Evolutionary conservation across 2,329 filamentous ascomycete genomes (phyloP).

Genomic region (Tympanopsis confertula): DNA sequence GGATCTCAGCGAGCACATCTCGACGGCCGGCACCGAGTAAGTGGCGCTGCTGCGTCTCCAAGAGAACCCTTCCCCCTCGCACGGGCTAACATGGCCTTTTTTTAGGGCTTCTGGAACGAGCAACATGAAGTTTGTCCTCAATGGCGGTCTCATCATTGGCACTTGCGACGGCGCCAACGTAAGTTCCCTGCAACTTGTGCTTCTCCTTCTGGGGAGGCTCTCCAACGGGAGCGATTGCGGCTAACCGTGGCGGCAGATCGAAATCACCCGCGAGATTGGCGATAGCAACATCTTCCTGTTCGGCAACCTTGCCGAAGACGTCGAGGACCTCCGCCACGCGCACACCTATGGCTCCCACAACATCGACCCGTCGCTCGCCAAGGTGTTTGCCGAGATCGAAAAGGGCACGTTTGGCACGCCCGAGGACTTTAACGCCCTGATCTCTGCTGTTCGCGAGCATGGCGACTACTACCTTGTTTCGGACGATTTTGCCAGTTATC

Average conservation of each 20-base stretch:
- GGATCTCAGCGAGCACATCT: constrained; percentile 96
- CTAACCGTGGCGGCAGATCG: constrained; percentile 44
- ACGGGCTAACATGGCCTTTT: too few species aligned
- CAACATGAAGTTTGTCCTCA: constrained; percentile 99
- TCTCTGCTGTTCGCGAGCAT: constrained; percentile 77
- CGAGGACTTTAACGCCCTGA: constrained; percentile 67
- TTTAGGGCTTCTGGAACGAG: constrained; percentile 67
- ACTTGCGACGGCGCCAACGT: constrained; percentile 97
- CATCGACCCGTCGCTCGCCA: constrained; percentile 64
- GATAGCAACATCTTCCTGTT: constrained; percentile 98
- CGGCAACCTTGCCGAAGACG: constrained; percentile 87
- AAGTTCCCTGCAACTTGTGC: constrained; percentile 24
- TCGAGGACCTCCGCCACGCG: constrained; percentile 84
- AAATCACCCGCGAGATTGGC: constrained; percentile 93
- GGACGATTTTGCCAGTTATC: constrained; percentile 92
- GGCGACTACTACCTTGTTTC: constrained; percentile 97
- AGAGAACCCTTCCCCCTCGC: neutral
- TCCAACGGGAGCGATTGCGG: constrained; percentile 3
- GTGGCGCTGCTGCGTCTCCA: neutral
- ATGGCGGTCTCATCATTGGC: constrained; percentile 92
- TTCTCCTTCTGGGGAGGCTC: constrained; percentile 1
- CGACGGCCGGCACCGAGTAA: constrained; percentile 85
- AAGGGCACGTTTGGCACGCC: constrained; percentile 70
- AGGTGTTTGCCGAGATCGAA: constrained; percentile 77
- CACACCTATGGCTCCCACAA: constrained; percentile 75